Evolutionary conservation across 2,329 filamentous ascomycete genomes (phyloP).

Genomic region (Phialophora verrucosa): DNA sequence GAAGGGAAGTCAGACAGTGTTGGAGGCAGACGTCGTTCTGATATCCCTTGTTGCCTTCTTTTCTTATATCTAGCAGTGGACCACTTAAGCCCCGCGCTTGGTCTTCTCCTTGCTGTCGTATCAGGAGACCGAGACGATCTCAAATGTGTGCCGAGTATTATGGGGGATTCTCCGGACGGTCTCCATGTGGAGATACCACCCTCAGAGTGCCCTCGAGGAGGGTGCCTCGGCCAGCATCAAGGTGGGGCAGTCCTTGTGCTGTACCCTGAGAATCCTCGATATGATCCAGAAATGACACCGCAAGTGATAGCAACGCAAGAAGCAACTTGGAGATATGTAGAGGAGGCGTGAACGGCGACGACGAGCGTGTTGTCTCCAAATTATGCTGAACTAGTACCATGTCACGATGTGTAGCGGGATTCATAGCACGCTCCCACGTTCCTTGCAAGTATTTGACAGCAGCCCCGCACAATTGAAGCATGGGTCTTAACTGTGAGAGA

Average conservation of each 20-base stretch:
- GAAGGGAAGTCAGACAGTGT: background rate
- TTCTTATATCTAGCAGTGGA: conserved; percentile 12
- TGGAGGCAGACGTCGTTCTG: background rate
- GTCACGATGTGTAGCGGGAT: background rate
- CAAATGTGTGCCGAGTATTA: conserved; percentile 12
- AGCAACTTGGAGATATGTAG: background rate
- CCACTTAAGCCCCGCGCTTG: conserved; percentile 20
- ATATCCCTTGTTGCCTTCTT: background rate
- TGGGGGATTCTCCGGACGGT: conserved; percentile 21
- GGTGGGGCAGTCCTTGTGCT: background rate
- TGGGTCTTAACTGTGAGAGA: background rate
- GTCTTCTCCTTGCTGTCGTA: conserved; percentile 3
- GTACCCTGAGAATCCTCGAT: background rate
- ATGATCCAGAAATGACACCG: background rate
- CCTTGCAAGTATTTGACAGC: background rate
- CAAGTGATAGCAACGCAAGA: background rate
- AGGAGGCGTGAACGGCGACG: background rate
- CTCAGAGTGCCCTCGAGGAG: background rate
- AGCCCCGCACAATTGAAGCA: background rate
- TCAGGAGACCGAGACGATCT: conserved; percentile 10
- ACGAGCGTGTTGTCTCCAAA: background rate
- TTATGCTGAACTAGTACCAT: background rate
- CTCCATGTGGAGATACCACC: conserved; percentile 26
- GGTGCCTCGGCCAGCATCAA: background rate
- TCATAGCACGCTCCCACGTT: background rate